Evolutionary conservation across 2,329 filamentous ascomycete genomes (phyloP).

Genomic region (Xylariaceae sp.): DNA sequence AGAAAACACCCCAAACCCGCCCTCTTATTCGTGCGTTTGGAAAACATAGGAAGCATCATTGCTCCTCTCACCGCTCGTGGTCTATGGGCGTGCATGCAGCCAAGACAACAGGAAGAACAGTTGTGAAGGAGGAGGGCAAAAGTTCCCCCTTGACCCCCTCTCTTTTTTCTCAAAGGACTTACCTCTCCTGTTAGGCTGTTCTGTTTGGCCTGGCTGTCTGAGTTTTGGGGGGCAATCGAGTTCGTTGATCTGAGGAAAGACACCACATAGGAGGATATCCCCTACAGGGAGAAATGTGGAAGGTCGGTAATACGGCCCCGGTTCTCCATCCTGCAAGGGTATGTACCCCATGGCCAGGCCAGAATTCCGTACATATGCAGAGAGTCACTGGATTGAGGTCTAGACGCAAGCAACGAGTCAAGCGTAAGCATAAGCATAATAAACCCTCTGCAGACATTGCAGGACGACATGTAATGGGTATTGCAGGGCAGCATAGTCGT

Average conservation of each 20-base stretch:
- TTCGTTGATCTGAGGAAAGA: too few species aligned
- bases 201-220: too few species aligned
- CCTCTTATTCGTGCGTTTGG: neutral
- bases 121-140: neutral
- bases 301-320: neutral
- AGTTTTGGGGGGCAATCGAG: too few species aligned
- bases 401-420: neutral
- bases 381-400: neutral
- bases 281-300: too few species aligned
- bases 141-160: neutral
- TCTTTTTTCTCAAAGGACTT: too few species aligned
- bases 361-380: neutral
- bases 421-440: neutral
- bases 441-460: neutral
- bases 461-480: neutral
- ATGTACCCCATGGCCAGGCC: neutral
- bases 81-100: neutral
- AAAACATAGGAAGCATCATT: neutral
- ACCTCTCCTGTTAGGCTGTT: too few species aligned
- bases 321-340: neutral
- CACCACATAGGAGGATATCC: too few species aligned
- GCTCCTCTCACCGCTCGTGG: neutral
- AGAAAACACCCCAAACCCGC: too few species aligned
- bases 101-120: neutral
- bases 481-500: neutral